A percentile compares a stretch with the other conserved stretches of the same genome.
Conservation (phyloP, 108 stramenopile species). For the Aurantiochytrium sp. region DNA sequence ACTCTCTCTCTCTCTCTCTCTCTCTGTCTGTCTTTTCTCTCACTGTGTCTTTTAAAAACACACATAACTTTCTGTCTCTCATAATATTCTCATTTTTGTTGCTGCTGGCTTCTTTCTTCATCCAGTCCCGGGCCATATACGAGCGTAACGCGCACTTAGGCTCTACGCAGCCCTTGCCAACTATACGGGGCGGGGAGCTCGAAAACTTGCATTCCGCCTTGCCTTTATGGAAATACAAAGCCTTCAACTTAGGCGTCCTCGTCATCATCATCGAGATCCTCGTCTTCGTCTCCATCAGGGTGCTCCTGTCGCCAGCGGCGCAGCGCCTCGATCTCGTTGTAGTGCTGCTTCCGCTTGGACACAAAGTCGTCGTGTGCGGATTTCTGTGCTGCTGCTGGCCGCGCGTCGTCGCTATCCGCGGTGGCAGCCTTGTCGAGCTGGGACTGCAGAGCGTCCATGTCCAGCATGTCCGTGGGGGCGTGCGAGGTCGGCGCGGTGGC, state of each 20-base stretch:
- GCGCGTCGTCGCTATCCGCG: background rate
- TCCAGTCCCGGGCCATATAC: too few species aligned
- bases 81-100: too few species aligned
- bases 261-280: constrained; percentile 30
- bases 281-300: constrained; percentile 23
- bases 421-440: background rate
- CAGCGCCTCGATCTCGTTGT: constrained; percentile 39
- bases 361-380: constrained; percentile 27
- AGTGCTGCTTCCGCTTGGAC: constrained; percentile 32
- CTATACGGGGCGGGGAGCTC: too few species aligned
- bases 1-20: too few species aligned
- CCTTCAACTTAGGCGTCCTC: background rate
- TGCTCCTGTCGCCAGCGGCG: constrained; percentile 29
- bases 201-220: too few species aligned
- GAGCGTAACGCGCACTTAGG: too few species aligned
- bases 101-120: too few species aligned
- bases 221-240: too few species aligned
- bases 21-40: too few species aligned
- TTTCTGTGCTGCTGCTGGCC: background rate
- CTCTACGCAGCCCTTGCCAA: too few species aligned
- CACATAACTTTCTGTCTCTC: too few species aligned
- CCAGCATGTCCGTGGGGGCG: background rate
- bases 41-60: too few species aligned
- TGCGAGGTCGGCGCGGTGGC: background rate
- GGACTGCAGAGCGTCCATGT: background rate